Evolutionary conservation across 805 yeast genomes (phyloP), one percentile per base, ranked within the genome.

Genomic region (Pichia sporocuriosa): DNA sequence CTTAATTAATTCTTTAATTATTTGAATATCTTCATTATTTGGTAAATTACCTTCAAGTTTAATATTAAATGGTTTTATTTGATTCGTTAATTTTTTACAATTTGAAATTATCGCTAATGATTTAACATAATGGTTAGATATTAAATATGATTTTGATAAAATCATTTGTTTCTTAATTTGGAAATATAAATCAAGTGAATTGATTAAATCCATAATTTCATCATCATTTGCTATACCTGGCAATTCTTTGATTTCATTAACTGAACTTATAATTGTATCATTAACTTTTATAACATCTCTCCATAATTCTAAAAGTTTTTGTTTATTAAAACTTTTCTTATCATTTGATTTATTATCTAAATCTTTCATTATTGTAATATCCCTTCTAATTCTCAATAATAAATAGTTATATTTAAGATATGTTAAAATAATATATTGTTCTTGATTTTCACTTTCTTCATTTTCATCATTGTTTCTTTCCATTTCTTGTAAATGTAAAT

Each of bases 211-310:
- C 47, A 66, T 58, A 41, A 90, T 68, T 19, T 72, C 79, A 40
- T 84, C 93, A 57, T 87, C 95, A 40, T 85, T 84, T 55, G 83
- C 79, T 16, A 90, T 95, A 69, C 97, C 97, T 0, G 97, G 96
- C 39, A 93, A 70, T 46, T 87, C 95, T 54, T 73, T 68, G 35
- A 87, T 62, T 49, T 81, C 81, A 3, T 62, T 62, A 27, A 81
- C 57, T 15, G 83, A 77, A 35, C 69, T 64, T 11, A 70, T 58
- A 29, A 85, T 69, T 8, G 70, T 65, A 19, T 72, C 75, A 45
- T 68, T 70, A 20, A 81, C 57, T 43, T 80, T 69, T 31, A 70
- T 55, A 6, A 65, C 56, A 48, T 78, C 80, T 43, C 65, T 67
- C 36, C 62, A 54, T 33, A 46, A 52, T 7, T 56, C 61, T 39